A percentile compares a stretch with the other conserved stretches of the same genome.
These are phyloP conservation scores for Chrysanthemum makinoi DNA, from an alignment of 129 eudicot species.

Conservation along the genomic window DNA sequence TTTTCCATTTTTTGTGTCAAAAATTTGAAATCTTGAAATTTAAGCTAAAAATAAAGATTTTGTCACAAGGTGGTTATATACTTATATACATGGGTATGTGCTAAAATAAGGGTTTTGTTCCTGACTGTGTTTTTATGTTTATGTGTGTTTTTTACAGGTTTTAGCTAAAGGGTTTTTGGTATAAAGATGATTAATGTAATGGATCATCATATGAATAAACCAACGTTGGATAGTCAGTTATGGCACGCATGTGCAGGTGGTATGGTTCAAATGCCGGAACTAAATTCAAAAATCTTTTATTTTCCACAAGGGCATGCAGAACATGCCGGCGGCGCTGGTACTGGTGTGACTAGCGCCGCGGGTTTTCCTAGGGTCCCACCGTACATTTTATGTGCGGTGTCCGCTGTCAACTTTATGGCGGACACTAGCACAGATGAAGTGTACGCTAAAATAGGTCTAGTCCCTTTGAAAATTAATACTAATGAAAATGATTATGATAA, in stretches of 20 bases:
- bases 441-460: constrained; percentile 57
- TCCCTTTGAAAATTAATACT: constrained; percentile 40
- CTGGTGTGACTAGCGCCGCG: constrained; percentile 17
- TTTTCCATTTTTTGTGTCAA: neutral
- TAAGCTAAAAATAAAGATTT: neutral
- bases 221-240: constrained; percentile 74
- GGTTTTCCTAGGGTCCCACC: constrained; percentile 58
- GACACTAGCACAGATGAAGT: constrained; percentile 83
- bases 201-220: constrained; percentile 43
- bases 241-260: constrained; percentile 99
- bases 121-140: neutral
- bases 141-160: constrained; percentile 18
- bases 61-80: neutral
- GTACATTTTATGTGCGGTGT: constrained; percentile 48
- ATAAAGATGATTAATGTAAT: constrained; percentile 57
- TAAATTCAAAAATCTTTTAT: constrained; percentile 63
- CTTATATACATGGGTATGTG: neutral
- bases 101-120: neutral
- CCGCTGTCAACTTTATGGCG: constrained; percentile 68
- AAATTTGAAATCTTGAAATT: neutral
- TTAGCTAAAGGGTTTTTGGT: constrained; percentile 8
- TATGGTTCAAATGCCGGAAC: constrained; percentile 84
- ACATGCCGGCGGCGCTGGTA: constrained; percentile 41
- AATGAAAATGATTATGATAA: constrained; percentile 37
- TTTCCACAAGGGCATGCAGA: constrained; percentile 94